Evolutionary conservation across 192 early-diverging fungal genomes (phyloP), one percentile per base, ranked within the genome.

Genomic region (Mortierella claussenii): DNA sequence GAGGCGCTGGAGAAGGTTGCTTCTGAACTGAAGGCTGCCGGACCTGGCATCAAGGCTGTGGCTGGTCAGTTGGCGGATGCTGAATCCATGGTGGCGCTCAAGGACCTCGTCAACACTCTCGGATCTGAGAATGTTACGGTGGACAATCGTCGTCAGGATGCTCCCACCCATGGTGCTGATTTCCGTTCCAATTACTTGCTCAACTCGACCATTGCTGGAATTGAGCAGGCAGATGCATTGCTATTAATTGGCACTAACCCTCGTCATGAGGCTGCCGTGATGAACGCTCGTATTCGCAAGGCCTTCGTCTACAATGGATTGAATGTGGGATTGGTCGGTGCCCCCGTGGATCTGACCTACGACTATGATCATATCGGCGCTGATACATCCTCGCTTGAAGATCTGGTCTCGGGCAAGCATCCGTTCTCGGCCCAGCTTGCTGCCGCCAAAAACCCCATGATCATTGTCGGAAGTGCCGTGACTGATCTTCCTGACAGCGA

Each of bases 261-360:
- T 33, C 92, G 95, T 26, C 96, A 94, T 67, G 97, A 99, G 84
- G 97, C 94, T 2, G 83, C 97, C 26, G 93, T 98, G 79, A 81
- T 99, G 56, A 98, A 99, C 85, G 94, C 96, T n/a, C 91, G 97
- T 50, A 91, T 99, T 68, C 91, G 96, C 71, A 98, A 97, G 84
- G 89, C 94, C 21, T 99, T 91, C 69, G 83, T 99, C 49, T 88
- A 91, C 82, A 90, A 89, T 59, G 84, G 88, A 17, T 83, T 92
- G 27, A 87, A 94, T 56, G 79, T 96, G 75, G 97, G 86, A 46
- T 65, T 98, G 33, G 80, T 99, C 60, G 97, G 97, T 50, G 76
- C 86, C 45, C 68, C 86, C 0, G 86, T 83, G 30, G 86, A 96
- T 49, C 84, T 97, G 68, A 97, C 95, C 62, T 98, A 94, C 80